Conservation (phyloP, 73 alveolate genomes). For the Paramecium bursaria region DNA sequence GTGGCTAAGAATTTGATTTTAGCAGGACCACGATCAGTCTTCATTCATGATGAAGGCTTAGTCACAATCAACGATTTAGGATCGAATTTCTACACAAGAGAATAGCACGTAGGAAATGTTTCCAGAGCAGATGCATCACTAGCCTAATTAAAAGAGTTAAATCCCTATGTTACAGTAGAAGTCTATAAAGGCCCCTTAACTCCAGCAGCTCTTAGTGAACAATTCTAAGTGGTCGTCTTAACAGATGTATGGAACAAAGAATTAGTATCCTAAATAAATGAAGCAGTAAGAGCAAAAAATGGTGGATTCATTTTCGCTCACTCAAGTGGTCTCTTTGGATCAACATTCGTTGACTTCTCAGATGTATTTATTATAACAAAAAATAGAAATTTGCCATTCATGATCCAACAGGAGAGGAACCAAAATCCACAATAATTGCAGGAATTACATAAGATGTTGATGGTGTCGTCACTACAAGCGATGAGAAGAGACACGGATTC, state of each 20-base stretch:
- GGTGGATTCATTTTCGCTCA: slow-evolving; percentile 88
- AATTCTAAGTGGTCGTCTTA: slow-evolving; percentile 84
- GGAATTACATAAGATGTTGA: slow-evolving; percentile 83
- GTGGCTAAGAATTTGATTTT: slow-evolving; percentile 97
- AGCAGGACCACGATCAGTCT: slow-evolving; percentile 97
- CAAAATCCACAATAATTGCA: slow-evolving; percentile 89
- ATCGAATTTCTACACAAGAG: slow-evolving; percentile 93
- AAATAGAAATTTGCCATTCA: slow-evolving; percentile 54
- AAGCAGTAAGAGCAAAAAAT: slow-evolving; percentile 79
- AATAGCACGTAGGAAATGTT: slow-evolving; percentile 87
- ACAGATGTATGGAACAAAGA: slow-evolving; percentile 89
- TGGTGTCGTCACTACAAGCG: slow-evolving; percentile 89
- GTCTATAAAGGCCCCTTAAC: slow-evolving; percentile 77
- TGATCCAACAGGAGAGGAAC: slow-evolving; percentile 98
- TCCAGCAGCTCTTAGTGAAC: slow-evolving; percentile 55
- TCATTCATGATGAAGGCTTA: slow-evolving; percentile 84
- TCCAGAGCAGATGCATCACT: slow-evolving; percentile 94
- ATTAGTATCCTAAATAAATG: slow-evolving; percentile 79
- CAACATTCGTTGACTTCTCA: slow-evolving; percentile 97
- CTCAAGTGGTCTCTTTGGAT: slow-evolving; percentile 90
- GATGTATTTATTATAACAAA: slow-evolving; percentile 67
- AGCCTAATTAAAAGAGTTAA: slow-evolving; percentile 90
- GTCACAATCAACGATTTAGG: slow-evolving; percentile 89
- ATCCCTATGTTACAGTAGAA: slow-evolving; percentile 94
- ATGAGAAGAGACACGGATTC: slow-evolving; percentile 93